Evolutionary conservation across 257 asterid species (phyloP).

Genomic region (Perilla frutescens): DNA sequence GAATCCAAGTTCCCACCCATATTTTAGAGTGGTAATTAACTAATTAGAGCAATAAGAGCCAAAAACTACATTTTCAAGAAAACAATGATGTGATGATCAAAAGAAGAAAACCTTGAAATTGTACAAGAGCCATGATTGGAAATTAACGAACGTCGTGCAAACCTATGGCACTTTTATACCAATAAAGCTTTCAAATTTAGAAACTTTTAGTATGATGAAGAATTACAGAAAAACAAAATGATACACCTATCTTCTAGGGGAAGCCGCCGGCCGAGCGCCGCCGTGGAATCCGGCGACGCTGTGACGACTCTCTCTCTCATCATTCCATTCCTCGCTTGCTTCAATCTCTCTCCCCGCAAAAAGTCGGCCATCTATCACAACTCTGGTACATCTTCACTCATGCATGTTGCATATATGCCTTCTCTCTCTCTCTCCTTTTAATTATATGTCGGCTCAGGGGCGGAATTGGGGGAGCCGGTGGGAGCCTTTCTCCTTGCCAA

Average conservation of each 20-base stretch:
- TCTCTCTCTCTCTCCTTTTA: neutral
- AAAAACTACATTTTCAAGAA: conserved; percentile 23
- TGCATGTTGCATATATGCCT: too few species aligned
- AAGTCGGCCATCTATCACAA: conserved; percentile 29
- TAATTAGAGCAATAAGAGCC: neutral
- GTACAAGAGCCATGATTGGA: neutral
- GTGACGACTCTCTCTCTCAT: neutral
- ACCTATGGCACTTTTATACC: neutral
- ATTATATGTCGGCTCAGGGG: too few species aligned
- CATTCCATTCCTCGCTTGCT: conserved; percentile 8
- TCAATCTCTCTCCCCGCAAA: neutral
- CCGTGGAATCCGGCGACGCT: neutral
- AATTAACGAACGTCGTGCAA: neutral
- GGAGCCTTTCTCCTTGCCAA: too few species aligned
- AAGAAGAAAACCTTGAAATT: neutral
- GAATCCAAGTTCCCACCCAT: too few species aligned
- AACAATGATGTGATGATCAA: neutral
- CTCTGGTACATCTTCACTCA: conserved; percentile 13
- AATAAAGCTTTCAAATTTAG: neutral
- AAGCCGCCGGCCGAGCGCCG: conserved; percentile 9
- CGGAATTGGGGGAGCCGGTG: too few species aligned
- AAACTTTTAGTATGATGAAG: neutral
- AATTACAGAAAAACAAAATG: conserved; percentile 1
- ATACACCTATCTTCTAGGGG: neutral
- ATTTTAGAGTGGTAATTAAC: too few species aligned